Conservation (phyloP, 768 basidiomycete species). For the Rhodotorula paludigena region DNA sequence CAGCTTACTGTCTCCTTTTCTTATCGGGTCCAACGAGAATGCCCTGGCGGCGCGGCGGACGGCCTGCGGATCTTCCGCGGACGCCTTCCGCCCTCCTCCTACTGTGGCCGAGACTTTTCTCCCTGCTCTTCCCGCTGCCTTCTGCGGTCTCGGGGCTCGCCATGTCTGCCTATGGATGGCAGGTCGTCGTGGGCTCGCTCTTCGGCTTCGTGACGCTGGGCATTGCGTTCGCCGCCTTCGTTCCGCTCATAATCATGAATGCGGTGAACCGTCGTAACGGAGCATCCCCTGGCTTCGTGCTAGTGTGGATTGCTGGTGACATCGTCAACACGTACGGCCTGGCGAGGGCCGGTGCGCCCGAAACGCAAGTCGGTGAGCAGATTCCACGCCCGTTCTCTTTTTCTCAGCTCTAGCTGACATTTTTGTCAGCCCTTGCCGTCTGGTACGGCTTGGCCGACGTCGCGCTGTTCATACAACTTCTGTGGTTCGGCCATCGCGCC, state of each 20-base stretch:
- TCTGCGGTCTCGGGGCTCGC: no score
- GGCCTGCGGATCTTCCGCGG: no score
- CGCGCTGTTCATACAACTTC: neutral
- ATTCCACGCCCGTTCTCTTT: neutral
- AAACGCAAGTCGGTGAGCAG: neutral
- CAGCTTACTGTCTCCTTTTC: no score
- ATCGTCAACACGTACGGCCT: neutral
- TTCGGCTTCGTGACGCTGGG: neutral
- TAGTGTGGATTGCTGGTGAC: neutral
- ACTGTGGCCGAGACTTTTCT: no score
- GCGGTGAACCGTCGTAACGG: slow-evolving; percentile 4
- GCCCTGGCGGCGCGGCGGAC: no score
- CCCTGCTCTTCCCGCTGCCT: no score
- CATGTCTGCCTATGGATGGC: neutral
- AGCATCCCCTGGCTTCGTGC: neutral
- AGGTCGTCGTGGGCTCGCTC: neutral
- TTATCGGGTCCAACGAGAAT: no score
- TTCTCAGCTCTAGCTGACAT: neutral
- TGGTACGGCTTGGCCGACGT: slow-evolving; percentile 9
- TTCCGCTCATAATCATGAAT: slow-evolving; percentile 11
- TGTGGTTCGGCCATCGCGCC: slow-evolving; percentile 6
- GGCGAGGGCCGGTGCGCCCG: neutral
- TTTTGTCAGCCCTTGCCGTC: no score
- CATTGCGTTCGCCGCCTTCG: slow-evolving; percentile 6
- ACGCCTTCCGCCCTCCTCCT: no score